A percentile compares a stretch with the other conserved stretches of the same genome.
Evolutionary conservation across 768 basidiomycete genomes (phyloP).

Genomic region (Hericium rajendrae): DNA sequence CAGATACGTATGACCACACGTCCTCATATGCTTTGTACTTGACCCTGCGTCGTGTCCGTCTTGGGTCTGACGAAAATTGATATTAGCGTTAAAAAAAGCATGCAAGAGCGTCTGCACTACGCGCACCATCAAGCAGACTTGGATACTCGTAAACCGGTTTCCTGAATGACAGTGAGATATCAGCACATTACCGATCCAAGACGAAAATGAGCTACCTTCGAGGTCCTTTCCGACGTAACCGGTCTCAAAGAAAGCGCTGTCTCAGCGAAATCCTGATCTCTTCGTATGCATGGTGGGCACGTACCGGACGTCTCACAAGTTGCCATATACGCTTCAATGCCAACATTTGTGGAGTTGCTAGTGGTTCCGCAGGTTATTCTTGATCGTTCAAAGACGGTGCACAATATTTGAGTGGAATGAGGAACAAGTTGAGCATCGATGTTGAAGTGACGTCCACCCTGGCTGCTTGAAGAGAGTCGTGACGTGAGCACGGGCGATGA

Average conservation of each 20-base stretch:
- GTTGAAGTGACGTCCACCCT: neutral
- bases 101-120: neutral
- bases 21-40: conserved; percentile 8
- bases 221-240: conserved; percentile 10
- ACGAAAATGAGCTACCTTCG: conserved; percentile 2
- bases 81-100: neutral
- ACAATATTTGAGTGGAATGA: neutral
- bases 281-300: neutral
- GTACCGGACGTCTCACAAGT: conserved; percentile 3
- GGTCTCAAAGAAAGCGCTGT: conserved; percentile 1
- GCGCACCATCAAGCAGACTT: conserved; percentile 8
- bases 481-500: neutral
- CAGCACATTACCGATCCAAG: neutral
- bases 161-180: neutral
- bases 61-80: neutral
- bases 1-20: conserved; percentile 11
- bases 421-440: neutral
- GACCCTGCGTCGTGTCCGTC: conserved; percentile 8
- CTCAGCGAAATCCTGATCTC: neutral
- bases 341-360: neutral
- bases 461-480: neutral
- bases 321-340: neutral
- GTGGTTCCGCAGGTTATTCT: no score
- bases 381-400: neutral
- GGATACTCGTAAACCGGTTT: conserved; percentile 12